Base-by-base conservation (phyloP, 225 moss, liverwort and hornwort genomes). In the Sphagnum contortum region DNA sequence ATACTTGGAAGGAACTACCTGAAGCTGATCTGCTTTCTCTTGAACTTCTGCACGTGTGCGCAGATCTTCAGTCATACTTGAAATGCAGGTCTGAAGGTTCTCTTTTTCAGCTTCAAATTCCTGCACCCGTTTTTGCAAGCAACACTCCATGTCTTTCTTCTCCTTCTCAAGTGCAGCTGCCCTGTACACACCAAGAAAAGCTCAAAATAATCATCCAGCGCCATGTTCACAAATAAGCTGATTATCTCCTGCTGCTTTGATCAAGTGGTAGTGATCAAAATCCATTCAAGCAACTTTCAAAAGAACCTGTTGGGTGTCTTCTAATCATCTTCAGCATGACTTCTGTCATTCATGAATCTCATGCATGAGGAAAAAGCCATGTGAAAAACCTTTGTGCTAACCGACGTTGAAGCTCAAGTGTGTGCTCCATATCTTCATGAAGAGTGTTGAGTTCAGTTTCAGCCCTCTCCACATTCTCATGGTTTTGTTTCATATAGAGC, bases 401-500 rank as follows among this genome's bases (percentile, higher is more conserved):
- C 12, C 96, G 92, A 61, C 92, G 90, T 66, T 96, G 96, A 57
- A 96, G 80, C 76, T 90, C 88, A 66, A 96, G 84, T 4, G 96
- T 96, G 71, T 96, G 92, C 64, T 96, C 96, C 96, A 96, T 92
- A 67, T 96, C 96, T 73, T 96, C 96, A 69, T 96, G 96, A 44
- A 96, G 75, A 69, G 88, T 92, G 68, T 90, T 96, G 47, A 96
- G 76, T 78, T 96, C 92, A 66, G 92, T 74, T 75, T 96, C 92
- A 64, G 96, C 96, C 77, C 92, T 87, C 78, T 92, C 96, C 57
- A 96, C 92, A 67, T 92, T 96, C 74, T 96, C 90, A 79, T 92
- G 90, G 62, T 92, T 96, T 66, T 89, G 92, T 67, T 92, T 90
- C 92, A 92, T 96, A 79, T 96, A 96, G 61, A 92, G 79, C 87